Evolutionary conservation across 257 asterid species (phyloP), one percentile per base, ranked within the genome.

Genomic region (Plectranthus barbatus): DNA sequence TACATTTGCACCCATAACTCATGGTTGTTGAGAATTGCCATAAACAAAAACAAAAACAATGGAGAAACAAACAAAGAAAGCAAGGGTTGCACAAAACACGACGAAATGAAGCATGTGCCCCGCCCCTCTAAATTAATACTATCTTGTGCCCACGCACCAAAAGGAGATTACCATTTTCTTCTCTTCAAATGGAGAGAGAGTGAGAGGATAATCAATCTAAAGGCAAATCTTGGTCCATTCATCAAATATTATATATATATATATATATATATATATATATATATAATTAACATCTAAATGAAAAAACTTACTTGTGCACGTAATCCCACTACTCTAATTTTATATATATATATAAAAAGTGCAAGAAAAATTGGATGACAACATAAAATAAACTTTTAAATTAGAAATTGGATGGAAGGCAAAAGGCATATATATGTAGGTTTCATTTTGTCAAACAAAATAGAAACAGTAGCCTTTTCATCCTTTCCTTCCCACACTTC

Each of bases 81-180:
- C 19, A 29, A 17, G 36, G 21, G 58, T 19, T n/a, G 49, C 29
- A n/a, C 8, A 36, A 29, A 4, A 8, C 14, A 60, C 17, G 49
- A 47, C 65, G 17, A 64, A 57, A 31, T 54, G 71, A 72, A 67
- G 77, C 84, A 79, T 66, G 79, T 72, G 46, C 42, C 4, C 0
- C 76, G n/a, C n/a, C 61, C 45, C 17, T 42, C 19, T 64, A 17
- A 2, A 29, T 31, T 62, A 33, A 47, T 56, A 56, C 62, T 40
- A 33, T 36, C 19, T 49, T 60, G 75, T 72, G 61, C 80, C 62
- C 80, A 74, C 80, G 74, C 78, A 74, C 53, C 67, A 51, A 79
- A 79, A 75, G 76, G 51, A 42, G 61, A 60, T 12, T 20, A 11
- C 46, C 48, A 36, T 34, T 57, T 26, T 26, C 57, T 71, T 62